Base-by-base conservation (phyloP, 169 alveolate genomes). In the Plasmodium gonderi region DNA sequence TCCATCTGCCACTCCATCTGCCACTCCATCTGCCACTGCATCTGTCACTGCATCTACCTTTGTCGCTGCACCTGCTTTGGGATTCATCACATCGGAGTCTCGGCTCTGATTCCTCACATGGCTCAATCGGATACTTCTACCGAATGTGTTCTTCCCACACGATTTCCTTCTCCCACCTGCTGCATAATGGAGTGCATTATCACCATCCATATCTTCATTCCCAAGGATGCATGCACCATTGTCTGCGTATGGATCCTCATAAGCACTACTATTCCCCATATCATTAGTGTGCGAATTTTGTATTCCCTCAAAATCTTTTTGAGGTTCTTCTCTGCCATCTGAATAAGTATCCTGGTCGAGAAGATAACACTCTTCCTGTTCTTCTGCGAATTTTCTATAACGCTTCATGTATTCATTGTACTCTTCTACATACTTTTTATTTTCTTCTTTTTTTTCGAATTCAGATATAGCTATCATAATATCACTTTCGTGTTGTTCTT, bases 371-470 rank as follows among this genome's bases (percentile, higher is more conserved):
- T 33, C 42, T 31, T 80, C 80, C 2, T 17, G 23, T 23, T 82
- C 77, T 38, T 82, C 76, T 8, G 29, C 79, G 14, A n/a, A 60
- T n/a, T 67, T 82, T 6, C 75, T 29, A 67, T 82, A 67, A 6
- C 33, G 20, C 12, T 40, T 33, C 2, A 68, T 38, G 14, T 69
- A 14, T 1, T 42, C 38, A 54, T 82, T 17, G 26, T 47, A 44
- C 38, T 26, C 74, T 12, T 82, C 82, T 3, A 67, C 76, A 40
- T 82, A 69, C 0, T 17, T 72, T n/a, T 82, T 72, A 31, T 69
- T 72, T n/a, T 82, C 77, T 31, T 82, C 29, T 14, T 81, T 44
- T 31, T 68, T 44, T 64, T 80, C 91, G 26, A 80, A 80, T 4
- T 9, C 44, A 1, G 38, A 9, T 12, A 78, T 78, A 11, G 42